Evolutionary conservation across 2,329 filamentous ascomycete genomes (phyloP).

Genomic region (Tolypocladium endophyticum): DNA sequence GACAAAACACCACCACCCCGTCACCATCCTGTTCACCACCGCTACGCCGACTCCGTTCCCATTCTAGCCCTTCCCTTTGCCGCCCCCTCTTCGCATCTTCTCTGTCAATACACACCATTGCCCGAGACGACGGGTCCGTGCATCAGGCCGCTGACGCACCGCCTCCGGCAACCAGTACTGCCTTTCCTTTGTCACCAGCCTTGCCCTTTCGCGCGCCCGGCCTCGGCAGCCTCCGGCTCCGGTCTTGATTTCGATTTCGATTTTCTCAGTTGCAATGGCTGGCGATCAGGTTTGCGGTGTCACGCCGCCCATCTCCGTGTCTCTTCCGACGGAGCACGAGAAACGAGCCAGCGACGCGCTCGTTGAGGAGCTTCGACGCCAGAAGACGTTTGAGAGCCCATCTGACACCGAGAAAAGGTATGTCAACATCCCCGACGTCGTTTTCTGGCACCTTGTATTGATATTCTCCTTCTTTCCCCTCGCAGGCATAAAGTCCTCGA

Average conservation of each 20-base stretch:
- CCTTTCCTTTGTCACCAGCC: not conserved
- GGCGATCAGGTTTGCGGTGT: constrained; percentile 47
- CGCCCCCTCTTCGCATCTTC: not conserved
- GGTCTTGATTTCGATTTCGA: not conserved
- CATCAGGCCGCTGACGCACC: not conserved
- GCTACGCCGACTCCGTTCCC: not conserved
- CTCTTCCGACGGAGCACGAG: constrained; percentile 67
- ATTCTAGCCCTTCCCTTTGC: not conserved
- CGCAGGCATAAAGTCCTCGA: constrained; percentile 59
- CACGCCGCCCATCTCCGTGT: constrained; percentile 72
- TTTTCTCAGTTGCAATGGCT: constrained; percentile 16
- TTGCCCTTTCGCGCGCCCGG: not conserved
- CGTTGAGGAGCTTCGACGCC: constrained; percentile 71
- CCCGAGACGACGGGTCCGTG: not conserved
- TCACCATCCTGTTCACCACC: not conserved
- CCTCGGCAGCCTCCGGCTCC: not conserved
- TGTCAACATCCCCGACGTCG: constrained; percentile 3
- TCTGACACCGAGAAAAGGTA: constrained; percentile 78
- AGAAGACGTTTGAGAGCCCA: constrained; percentile 84
- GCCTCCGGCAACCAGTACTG: not conserved
- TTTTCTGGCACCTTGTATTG: not conserved
- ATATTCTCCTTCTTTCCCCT: not conserved
- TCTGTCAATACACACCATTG: not conserved
- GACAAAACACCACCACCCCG: not conserved
- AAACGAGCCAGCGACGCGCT: constrained; percentile 67